phyloP scores from a whole-genome alignment of 1,139 yeast genomes.

The Sporopachydermia cereana region DNA sequence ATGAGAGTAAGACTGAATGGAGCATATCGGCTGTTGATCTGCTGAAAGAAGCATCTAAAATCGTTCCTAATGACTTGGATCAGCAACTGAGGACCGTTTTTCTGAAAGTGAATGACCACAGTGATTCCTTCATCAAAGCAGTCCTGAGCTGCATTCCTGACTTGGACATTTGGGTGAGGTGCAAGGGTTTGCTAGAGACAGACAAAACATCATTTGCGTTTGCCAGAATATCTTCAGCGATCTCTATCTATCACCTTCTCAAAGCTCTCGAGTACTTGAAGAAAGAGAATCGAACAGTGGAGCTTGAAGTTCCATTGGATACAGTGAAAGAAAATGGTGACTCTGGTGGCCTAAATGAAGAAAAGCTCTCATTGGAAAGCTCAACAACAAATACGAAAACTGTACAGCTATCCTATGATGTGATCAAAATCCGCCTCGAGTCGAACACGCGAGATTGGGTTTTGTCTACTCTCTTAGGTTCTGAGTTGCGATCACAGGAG shows the following conservation, averaged over 20 bases:
- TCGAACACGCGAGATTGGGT: constrained; percentile 13
- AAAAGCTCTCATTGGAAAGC: constrained; percentile 11
- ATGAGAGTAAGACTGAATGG: not conserved
- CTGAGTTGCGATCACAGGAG: constrained; percentile 9
- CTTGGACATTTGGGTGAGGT: constrained; percentile 14
- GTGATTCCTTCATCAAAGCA: constrained; percentile 17
- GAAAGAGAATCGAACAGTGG: constrained; percentile 13
- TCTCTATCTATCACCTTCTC: constrained; percentile 15
- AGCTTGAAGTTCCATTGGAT: constrained; percentile 13
- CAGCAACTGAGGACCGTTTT: constrained; percentile 22
- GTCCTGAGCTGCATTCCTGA: constrained; percentile 18
- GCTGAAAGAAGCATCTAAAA: constrained; percentile 3
- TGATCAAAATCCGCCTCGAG: constrained; percentile 9
- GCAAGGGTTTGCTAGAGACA: constrained; percentile 15
- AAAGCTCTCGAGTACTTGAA: constrained; percentile 16
- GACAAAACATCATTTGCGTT: constrained; percentile 16
- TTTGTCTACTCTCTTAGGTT: constrained; percentile 9
- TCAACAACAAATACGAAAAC: constrained; percentile 9
- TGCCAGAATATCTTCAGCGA: constrained; percentile 15
- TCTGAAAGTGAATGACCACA: constrained; percentile 20
- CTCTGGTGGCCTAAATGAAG: constrained; percentile 9
- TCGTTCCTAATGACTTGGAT: constrained; percentile 16
- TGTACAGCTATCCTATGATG: constrained; percentile 9
- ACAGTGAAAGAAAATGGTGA: constrained; percentile 11
- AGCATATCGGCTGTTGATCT: not conserved